A percentile compares a stretch with the other conserved stretches of the same genome.
phyloP scores from a whole-genome alignment of 1,284 basidiomycete genomes.

The Ustilago nuda region DNA sequence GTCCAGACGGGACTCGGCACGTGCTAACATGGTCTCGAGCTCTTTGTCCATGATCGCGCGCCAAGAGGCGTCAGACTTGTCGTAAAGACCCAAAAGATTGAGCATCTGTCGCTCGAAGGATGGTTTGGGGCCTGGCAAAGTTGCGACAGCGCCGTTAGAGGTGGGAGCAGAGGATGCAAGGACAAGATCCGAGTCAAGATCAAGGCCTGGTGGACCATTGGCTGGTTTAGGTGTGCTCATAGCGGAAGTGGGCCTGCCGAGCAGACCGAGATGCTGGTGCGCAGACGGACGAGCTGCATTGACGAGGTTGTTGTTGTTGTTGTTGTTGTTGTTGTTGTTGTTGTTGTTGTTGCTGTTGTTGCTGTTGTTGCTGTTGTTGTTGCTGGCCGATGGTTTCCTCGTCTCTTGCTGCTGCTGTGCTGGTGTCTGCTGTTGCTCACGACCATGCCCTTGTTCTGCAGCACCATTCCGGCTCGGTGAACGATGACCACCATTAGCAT shows the following conservation, averaged over 20 bases:
- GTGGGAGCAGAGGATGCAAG: neutral
- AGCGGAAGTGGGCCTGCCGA: slow-evolving; percentile 14
- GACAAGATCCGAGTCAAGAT: slow-evolving; percentile 17
- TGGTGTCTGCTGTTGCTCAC: slow-evolving; percentile 6
- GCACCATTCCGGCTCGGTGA: slow-evolving; percentile 13
- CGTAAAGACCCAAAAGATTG: slow-evolving; percentile 34
- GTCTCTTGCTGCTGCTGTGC: slow-evolving; percentile 10
- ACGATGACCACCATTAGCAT: slow-evolving; percentile 1
- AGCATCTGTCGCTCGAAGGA: slow-evolving; percentile 47
- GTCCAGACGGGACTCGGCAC: slow-evolving; percentile 28
- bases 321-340: slow-evolving; percentile 9
- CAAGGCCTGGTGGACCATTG: slow-evolving; percentile 12
- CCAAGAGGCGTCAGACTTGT: slow-evolving; percentile 23
- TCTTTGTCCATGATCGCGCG: slow-evolving; percentile 33
- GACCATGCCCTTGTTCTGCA: neutral
- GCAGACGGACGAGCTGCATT: slow-evolving; percentile 25
- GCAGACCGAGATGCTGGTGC: slow-evolving; percentile 34
- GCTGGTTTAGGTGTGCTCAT: slow-evolving; percentile 15
- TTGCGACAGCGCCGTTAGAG: neutral
- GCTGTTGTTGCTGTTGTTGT: slow-evolving; percentile 9
- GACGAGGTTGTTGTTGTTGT: slow-evolving; percentile 17
- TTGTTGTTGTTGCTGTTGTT: slow-evolving; percentile 10
- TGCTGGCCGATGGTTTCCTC: slow-evolving; percentile 5
- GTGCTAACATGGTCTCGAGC: slow-evolving; percentile 18
- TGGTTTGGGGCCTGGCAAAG: slow-evolving; percentile 8